Evolutionary conservation across 139 green algal species (phyloP).

Genomic region (Pleodorina starrii): DNA sequence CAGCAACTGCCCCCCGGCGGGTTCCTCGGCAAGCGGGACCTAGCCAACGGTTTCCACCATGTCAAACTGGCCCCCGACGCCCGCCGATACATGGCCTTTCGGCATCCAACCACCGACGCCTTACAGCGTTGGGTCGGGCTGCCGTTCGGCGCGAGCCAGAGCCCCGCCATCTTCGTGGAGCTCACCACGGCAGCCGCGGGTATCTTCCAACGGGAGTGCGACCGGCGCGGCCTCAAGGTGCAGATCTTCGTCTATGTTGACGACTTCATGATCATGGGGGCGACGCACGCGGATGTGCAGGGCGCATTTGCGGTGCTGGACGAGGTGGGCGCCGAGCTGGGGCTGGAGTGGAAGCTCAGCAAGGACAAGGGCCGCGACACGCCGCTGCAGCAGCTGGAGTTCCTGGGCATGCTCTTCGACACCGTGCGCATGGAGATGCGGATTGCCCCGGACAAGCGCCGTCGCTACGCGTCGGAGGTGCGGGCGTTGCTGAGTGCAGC

Average conservation of each 20-base stretch:
- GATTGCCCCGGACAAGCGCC: neutral
- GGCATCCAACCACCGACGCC: neutral
- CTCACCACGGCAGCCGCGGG: conserved; percentile 1
- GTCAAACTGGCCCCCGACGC: neutral
- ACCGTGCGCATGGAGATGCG: neutral
- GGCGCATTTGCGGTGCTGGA: conserved; percentile 17
- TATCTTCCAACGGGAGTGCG: conserved; percentile 14
- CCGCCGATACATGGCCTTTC: conserved; percentile 24
- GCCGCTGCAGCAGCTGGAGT: conserved; percentile 11
- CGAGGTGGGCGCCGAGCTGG: neutral
- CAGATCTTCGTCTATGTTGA: conserved; percentile 16
- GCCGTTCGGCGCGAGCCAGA: conserved; percentile 37
- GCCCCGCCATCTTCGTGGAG: conserved; percentile 27
- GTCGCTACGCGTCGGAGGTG: neutral
- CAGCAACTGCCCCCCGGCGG: neutral
- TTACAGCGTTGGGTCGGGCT: conserved; percentile 32
- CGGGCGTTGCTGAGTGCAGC: neutral
- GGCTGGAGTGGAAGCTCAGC: conserved; percentile 7
- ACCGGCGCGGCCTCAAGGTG: conserved; percentile 61
- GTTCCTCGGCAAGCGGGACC: conserved; percentile 33
- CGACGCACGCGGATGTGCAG: neutral
- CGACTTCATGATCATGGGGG: conserved; percentile 8
- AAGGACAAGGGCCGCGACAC: conserved; percentile 3
- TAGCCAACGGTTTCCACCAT: conserved; percentile 31
- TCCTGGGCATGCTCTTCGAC: conserved; percentile 27